These are phyloP conservation scores for Wallemia ichthyophaga DNA, from an alignment of 1,284 basidiomycete genomes.

Conservation along the genomic window DNA sequence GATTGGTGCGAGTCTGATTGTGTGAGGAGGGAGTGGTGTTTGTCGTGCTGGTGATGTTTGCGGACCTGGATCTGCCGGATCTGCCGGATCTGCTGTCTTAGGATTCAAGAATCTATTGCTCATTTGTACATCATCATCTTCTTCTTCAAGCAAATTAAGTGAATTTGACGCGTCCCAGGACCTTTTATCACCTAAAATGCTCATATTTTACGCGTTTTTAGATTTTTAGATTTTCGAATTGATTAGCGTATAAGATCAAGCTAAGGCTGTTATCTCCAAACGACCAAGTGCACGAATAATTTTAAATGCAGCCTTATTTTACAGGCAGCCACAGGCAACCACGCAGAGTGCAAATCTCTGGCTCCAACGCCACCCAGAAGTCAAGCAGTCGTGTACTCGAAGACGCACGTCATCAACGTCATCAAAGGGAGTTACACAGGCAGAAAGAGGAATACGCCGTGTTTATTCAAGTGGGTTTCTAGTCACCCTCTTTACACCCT, in stretches of 20 bases:
- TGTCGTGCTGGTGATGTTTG: too few species aligned
- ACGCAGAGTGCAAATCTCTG: constrained; percentile 37
- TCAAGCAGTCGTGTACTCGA: constrained; percentile 28
- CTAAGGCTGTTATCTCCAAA: background rate
- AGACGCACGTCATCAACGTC: constrained; percentile 27
- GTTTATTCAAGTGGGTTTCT: constrained; percentile 24
- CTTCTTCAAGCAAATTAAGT: too few species aligned
- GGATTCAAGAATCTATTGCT: too few species aligned
- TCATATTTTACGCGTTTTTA: background rate
- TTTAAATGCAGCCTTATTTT: constrained; percentile 8
- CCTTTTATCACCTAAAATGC: background rate
- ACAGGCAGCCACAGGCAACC: constrained; percentile 18
- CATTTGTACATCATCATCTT: background rate
- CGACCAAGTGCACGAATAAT: too few species aligned
- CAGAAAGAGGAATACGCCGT: constrained; percentile 26
- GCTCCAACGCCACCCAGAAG: constrained; percentile 26
- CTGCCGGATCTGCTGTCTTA: too few species aligned
- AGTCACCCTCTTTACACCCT: background rate
- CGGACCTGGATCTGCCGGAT: too few species aligned
- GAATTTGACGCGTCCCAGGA: too few species aligned
- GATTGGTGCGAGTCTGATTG: background rate
- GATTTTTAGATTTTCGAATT: background rate
- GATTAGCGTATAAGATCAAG: too few species aligned
- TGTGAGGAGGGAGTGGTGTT: too few species aligned
- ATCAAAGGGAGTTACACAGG: constrained; percentile 26